Evolutionary conservation across 306 rosid species (phyloP), one percentile per base, ranked within the genome.

Genomic region (Castanospermum australe): DNA sequence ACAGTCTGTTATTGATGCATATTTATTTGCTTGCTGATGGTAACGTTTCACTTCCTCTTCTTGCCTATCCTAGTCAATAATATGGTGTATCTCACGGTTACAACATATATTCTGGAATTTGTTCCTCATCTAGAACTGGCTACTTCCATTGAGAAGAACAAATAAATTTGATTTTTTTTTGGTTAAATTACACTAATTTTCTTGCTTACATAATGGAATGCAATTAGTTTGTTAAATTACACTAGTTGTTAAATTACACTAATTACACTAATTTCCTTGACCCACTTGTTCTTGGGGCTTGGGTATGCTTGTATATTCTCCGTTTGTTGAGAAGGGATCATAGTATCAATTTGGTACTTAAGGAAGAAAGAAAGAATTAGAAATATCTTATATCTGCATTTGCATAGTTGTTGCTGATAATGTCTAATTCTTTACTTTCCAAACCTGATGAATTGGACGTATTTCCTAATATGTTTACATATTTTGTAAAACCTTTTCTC

Each of bases 261-360:
- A n/a, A n/a, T n/a, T n/a, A n/a, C n/a, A n/a, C n/a, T 87, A 89
- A 73, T 80, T 82, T 78, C 88, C 88, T 24, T 81, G 76, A 25
- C 83, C 84, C 85, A 63, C 90, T 78, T 67, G 25, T 67, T 67
- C 76, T 71, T 83, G 88, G 87, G 91, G 85, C 18, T 68, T 87
- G 80, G 84, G 84, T 82, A 76, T 69, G 88, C 81, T 48, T 78
- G 28, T 77, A 51, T 73, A 61, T 79, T 45, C 57, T 61, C 11
- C 38, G 44, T 56, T 59, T 22, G 24, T 63, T 47, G 32, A 25
- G 77, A 59, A 61, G 24, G 59, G 28, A 73, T 73, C 77, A 55
- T 38, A 66, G 57, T 41, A 38, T 60, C 38, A 52, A 22, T 73
- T 25, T 66, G 8, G 76, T 17, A 33, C 55, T 20, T 35, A 7